Percentiles rank a stretch among this genome's conserved stretches.
Evolutionary conservation across 306 rosid species (phyloP).

Genomic region (Astragalus glycyphyllos): DNA sequence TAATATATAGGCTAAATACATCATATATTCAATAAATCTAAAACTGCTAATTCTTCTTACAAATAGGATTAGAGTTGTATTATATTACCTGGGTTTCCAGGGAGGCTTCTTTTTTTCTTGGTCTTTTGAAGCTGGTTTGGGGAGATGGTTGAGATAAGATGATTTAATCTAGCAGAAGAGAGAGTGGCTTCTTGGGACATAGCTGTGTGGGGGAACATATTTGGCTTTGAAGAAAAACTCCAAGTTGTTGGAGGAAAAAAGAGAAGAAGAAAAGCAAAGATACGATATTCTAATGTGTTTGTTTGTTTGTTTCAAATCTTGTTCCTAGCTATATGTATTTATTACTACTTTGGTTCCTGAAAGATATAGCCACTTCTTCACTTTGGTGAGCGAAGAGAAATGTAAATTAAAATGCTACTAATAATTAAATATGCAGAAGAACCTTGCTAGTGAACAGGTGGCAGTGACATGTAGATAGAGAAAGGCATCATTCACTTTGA

Average conservation of each 20-base stretch:
- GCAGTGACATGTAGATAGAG: constrained; percentile 48
- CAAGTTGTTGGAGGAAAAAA: constrained; percentile 42
- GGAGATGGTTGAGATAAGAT: constrained; percentile 48
- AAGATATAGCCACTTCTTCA: constrained; percentile 40
- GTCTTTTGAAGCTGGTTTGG: constrained; percentile 56
- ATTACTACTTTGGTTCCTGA: background rate
- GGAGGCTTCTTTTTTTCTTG: constrained; percentile 87
- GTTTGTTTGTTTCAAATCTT: constrained; percentile 40
- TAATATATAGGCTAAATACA: too few relatives aligned
- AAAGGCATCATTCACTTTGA: constrained; percentile 55
- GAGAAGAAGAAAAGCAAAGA: constrained; percentile 41
- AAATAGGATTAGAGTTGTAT: too few relatives aligned
- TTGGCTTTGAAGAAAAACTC: constrained; percentile 64
- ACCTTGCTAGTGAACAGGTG: constrained; percentile 50
- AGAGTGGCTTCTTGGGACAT: constrained; percentile 70
- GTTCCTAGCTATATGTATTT: constrained; percentile 19
- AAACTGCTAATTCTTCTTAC: too few relatives aligned
- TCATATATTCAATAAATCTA: too few relatives aligned
- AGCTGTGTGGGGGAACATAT: constrained; percentile 74
- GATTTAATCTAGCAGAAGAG: constrained; percentile 63
- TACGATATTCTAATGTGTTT: constrained; percentile 46
- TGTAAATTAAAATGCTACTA: constrained; percentile 39
- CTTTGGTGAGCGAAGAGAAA: constrained; percentile 33
- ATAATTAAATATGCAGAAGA: constrained; percentile 43
- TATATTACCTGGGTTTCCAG: constrained; percentile 82